Percentiles rank a stretch among this genome's conserved stretches.
These are phyloP conservation scores for Rhizopus arrhizus DNA, from an alignment of 371 early-diverging fungal genomes.

Conservation along the genomic window DNA sequence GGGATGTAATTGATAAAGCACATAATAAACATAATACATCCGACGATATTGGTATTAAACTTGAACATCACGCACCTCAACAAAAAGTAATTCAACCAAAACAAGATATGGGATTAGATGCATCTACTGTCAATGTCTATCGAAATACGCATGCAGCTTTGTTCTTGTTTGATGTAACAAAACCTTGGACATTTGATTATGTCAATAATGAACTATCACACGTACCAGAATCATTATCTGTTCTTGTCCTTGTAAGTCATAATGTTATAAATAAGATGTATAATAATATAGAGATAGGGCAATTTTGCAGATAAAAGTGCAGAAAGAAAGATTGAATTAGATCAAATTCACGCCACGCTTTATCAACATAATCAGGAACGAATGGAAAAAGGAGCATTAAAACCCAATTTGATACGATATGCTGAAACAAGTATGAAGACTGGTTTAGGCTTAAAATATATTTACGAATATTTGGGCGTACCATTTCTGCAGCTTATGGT, in stretches of 20 bases:
- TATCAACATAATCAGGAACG: constrained; percentile 50
- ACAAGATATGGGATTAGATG: constrained; percentile 54
- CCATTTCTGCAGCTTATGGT: constrained; percentile 68
- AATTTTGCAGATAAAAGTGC: constrained; percentile 52
- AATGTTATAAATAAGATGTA: not conserved
- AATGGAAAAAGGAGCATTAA: constrained; percentile 45
- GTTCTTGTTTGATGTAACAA: constrained; percentile 64
- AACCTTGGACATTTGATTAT: constrained; percentile 70
- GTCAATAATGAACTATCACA: constrained; percentile 48
- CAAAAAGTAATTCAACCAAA: constrained; percentile 2
- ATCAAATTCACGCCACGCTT: constrained; percentile 43
- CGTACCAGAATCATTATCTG: constrained; percentile 60
- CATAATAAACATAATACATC: constrained; percentile 34
- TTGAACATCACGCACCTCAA: constrained; percentile 34
- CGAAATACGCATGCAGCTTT: constrained; percentile 63
- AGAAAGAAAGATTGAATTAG: constrained; percentile 39
- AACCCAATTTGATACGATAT: constrained; percentile 65
- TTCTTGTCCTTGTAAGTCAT: constrained; percentile 57
- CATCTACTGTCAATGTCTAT: constrained; percentile 68
- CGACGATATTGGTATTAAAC: constrained; percentile 41
- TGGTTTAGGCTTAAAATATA: constrained; percentile 64
- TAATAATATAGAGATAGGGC: constrained; percentile 33
- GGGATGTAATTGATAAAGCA: constrained; percentile 72
- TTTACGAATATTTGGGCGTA: constrained; percentile 64
- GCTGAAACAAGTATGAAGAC: constrained; percentile 63